Evolutionary conservation across 352 stramenopile genomes (phyloP), one percentile per base, ranked within the genome.

Genomic region (Phytophthora cactorum): DNA sequence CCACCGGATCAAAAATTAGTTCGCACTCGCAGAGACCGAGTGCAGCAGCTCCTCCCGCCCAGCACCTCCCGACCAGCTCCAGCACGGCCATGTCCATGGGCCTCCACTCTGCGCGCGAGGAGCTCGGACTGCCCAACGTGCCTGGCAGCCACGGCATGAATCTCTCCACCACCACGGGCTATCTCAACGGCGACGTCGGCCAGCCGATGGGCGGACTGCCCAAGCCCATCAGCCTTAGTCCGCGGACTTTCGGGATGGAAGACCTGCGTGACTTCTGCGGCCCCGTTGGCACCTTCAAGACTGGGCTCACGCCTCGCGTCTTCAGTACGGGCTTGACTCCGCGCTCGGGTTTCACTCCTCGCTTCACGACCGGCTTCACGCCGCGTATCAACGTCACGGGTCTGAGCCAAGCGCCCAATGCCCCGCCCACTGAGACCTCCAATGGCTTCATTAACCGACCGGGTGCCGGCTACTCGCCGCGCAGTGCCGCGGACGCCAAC

Each of bases 221-320:
- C 17, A 93, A 93, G 72, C 82, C 87, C 14, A 83, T 95, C 32
- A 85, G 80, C 49, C 84, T 95, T 32, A 92, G 82, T 32, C 87
- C 87, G 43, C 79, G 86, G 17, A 92, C 82, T 3, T 93, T 95
- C 49, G 85, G 85, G 34, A 95, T 95, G 87, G 87, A 95, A 59
- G 87, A 95, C 56, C 62, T 95, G 56, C 85, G 85, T 47, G 85
- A 95, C 63, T 95, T 95, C 63, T 92, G 84, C 54, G 84, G 84
- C 11, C 84, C 87, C 6, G 74, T 93, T 4, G 87, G 87, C 44
- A 74, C 83, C 25, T 95, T 95, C 82, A 93, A 93, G 79, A 95
- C 87, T 14, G 87, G 87, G 2, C 60, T 95, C 12, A 95, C 87
- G 11, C 87, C 87, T 14, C 87, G 87, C 17, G 79, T 91, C 47